These are phyloP conservation scores for Pseudotulostoma volvatum DNA, from an alignment of 495 filamentous ascomycete genomes.

Conservation along the genomic window DNA sequence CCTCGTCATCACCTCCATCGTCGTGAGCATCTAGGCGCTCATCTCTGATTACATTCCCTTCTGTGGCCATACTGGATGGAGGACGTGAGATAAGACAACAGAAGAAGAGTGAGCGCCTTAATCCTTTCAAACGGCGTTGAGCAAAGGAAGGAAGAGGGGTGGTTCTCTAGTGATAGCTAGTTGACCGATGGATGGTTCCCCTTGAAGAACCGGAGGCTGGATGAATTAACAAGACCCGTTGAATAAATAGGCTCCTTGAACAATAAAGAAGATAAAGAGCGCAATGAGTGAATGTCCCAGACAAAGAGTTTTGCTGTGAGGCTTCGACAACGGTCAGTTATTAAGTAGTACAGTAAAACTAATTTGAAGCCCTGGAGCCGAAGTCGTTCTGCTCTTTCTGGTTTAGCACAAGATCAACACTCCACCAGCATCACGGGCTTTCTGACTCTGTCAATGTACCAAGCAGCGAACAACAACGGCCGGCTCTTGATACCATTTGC, in stretches of 20 bases:
- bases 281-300: not conserved
- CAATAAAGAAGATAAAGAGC: not conserved
- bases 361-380: conserved; percentile 7
- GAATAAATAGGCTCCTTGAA: not conserved
- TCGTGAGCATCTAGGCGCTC: conserved; percentile 24
- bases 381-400: conserved; percentile 11
- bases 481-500: no score
- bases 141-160: not conserved
- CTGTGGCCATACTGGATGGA: conserved; percentile 17
- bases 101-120: not conserved
- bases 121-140: not conserved
- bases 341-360: not conserved
- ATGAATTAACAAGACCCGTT: no score
- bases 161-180: no score
- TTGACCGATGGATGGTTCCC: no score
- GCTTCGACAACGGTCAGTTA: not conserved
- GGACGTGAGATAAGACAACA: not conserved
- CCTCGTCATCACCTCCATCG: conserved; percentile 31
- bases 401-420: conserved; percentile 21
- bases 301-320: not conserved
- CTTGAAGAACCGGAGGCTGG: no score
- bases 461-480: no score
- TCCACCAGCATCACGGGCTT: not conserved
- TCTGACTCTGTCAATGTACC: no score
- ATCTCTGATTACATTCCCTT: conserved; percentile 23